phyloP scores from a whole-genome alignment of 2,329 filamentous ascomycete genomes.

The Clonostachys rosea region DNA sequence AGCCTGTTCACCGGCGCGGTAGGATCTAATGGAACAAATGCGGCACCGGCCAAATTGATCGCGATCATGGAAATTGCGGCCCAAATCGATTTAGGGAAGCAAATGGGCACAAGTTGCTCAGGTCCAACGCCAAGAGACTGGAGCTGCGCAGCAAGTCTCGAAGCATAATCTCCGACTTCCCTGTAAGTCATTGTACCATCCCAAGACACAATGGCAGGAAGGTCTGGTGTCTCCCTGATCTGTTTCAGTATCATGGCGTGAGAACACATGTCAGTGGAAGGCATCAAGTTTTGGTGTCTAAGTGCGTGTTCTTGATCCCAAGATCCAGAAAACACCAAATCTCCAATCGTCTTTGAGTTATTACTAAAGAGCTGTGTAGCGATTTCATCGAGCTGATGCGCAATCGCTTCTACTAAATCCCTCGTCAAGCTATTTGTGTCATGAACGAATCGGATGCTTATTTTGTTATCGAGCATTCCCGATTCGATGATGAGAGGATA shows the following conservation, averaged over 20 bases:
- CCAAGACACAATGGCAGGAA: background rate
- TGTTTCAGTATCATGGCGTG: too few species aligned
- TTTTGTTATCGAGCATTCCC: background rate
- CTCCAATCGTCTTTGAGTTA: background rate
- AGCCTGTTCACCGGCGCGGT: slow-evolving; percentile 2
- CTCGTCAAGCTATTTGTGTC: slow-evolving; percentile 3
- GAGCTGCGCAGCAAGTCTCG: slow-evolving; percentile 8
- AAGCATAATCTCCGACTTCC: slow-evolving; percentile 11
- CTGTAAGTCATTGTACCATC: slow-evolving; percentile 8
- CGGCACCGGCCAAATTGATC: slow-evolving; percentile 17
- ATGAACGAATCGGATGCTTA: slow-evolving; percentile 1
- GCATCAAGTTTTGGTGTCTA: background rate
- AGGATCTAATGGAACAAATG: slow-evolving; percentile 18
- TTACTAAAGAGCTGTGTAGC: slow-evolving; percentile 6
- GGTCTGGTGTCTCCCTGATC: background rate
- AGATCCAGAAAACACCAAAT: background rate
- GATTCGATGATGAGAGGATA: slow-evolving; percentile 5
- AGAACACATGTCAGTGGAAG: background rate
- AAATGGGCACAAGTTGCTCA: background rate
- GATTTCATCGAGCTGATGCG: slow-evolving; percentile 7
- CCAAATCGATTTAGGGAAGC: background rate
- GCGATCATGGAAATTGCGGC: slow-evolving; percentile 16
- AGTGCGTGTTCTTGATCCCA: slow-evolving; percentile 1
- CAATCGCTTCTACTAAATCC: slow-evolving; percentile 4
- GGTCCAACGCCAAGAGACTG: background rate